Evolutionary conservation across 139 green algal species (phyloP), one percentile per base, ranked within the genome.

Genomic region (Diplosphaera chodatii): DNA sequence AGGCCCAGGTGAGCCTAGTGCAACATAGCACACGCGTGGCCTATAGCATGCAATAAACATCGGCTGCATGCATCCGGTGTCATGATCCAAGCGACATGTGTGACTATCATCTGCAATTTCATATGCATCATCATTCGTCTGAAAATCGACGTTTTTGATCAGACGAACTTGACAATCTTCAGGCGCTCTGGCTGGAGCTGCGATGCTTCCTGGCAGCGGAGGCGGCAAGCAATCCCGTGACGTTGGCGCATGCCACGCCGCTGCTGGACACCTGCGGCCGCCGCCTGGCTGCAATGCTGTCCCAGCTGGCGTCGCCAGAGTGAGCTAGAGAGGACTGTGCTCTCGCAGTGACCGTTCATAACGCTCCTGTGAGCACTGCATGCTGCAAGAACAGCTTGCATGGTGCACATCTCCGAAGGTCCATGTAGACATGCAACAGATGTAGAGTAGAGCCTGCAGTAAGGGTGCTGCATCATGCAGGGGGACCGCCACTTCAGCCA

Each of bases 181-280:
- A 78, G 73, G 48, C 16, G 8, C 15, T 33, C 5, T 78, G 55
- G 66, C 34, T 69, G 22, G 66, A 78, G 20, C 66, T 78, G 21
- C 33, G 55, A 6, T 55, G 34, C 0, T 78, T 78, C 55, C 27
- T 78, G 55, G 21, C 41, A 25, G n/a, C 32, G 3, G 56, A 73
- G 28, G 48, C 48, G 10, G 16, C 25, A 18, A 18, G 13, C 13
- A 18, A 59, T 23, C 13, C 22, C 10, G 48, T 18, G 16, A 59
- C 16, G 16, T 18, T 5, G 3, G 48, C 48, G 25, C 48, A 59
- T 25, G 48, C 48, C 13, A 18, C 48, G 48, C 48, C 48, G 48
- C 48, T 59, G 48, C 48, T 59, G 48, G 16, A 59, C 16, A 59
- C 48, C 48, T 59, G 48, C 48, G 48, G 48, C 48, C 48, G 48